Conservation (phyloP, 1,139 yeast genomes). For the Saccharomyces uvarum region DNA sequence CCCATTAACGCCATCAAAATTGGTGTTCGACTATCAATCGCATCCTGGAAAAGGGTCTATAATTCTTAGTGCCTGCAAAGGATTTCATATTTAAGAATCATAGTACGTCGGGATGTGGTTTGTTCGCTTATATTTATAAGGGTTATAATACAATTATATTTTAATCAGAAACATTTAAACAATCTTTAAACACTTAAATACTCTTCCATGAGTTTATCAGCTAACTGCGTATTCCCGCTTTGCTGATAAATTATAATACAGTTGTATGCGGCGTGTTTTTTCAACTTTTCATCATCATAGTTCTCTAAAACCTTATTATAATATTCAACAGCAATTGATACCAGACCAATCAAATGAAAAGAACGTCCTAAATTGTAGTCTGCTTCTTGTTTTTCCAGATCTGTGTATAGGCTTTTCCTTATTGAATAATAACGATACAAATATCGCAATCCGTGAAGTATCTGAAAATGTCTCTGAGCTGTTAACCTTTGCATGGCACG, state of each 20-base stretch:
- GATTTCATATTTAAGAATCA: not conserved
- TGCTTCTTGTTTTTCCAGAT: constrained; percentile 63
- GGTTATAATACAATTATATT: not conserved
- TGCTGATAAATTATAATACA: constrained; percentile 63
- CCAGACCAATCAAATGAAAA: constrained; percentile 75
- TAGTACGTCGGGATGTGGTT: not conserved
- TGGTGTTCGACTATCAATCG: not conserved
- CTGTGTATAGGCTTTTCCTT: constrained; percentile 30
- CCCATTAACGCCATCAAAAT: not conserved
- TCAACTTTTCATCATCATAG: constrained; percentile 47
- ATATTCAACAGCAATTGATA: constrained; percentile 61
- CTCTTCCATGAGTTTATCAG: constrained; percentile 54
- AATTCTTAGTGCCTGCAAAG: not conserved
- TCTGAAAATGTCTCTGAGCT: constrained; percentile 74
- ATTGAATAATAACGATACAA: constrained; percentile 61
- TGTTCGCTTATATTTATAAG: not conserved
- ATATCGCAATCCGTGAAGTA: constrained; percentile 78
- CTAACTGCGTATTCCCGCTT: constrained; percentile 63
- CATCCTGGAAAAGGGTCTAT: not conserved
- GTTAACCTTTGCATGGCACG: constrained; percentile 88
- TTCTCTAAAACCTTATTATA: constrained; percentile 57
- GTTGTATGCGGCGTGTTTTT: constrained; percentile 80
- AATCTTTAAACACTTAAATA: constrained; percentile 37
- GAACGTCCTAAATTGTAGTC: constrained; percentile 77
- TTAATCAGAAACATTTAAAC: not conserved